phyloP scores from a whole-genome alignment of 1,139 yeast species.

The Candida pseudoviswanathii region DNA sequence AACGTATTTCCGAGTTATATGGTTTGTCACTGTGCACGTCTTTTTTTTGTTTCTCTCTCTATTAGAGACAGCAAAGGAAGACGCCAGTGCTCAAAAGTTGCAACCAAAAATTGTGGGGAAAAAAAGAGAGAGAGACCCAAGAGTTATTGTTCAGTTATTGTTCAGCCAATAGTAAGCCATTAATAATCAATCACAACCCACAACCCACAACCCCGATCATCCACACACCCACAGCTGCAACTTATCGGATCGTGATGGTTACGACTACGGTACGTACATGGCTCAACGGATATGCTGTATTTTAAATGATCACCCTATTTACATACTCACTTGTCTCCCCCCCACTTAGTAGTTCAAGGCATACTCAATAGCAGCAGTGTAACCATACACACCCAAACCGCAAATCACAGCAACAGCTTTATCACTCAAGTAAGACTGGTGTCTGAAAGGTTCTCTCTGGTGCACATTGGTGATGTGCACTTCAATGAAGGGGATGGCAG shows the following conservation, averaged over 20 bases:
- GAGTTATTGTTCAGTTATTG: neutral
- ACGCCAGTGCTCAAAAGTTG: neutral
- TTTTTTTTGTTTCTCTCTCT: neutral
- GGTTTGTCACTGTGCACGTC: neutral
- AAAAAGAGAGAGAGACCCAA: neutral
- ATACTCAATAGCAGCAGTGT: conserved; percentile 50
- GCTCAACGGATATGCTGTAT: neutral
- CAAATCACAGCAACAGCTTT: conserved; percentile 51
- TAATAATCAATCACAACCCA: neutral
- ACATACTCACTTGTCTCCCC: neutral
- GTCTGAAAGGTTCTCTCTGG: conserved; percentile 53
- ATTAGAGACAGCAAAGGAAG: neutral
- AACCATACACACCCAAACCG: conserved; percentile 52
- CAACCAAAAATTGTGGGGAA: conserved; percentile 1
- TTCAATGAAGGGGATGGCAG: conserved; percentile 51
- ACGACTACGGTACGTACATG: too few species aligned
- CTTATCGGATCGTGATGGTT: too few species aligned
- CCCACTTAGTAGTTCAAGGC: conserved; percentile 39
- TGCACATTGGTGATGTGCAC: conserved; percentile 53
- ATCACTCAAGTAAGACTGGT: conserved; percentile 49
- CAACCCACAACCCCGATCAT: neutral
- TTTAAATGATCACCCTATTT: neutral
- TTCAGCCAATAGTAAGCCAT: conserved; percentile 1
- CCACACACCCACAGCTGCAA: too few species aligned
- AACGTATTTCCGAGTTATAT: conserved; percentile 4